Evolutionary conservation across 2,329 filamentous ascomycete species (phyloP).

Genomic region (Ceratocystis eucalypticola): DNA sequence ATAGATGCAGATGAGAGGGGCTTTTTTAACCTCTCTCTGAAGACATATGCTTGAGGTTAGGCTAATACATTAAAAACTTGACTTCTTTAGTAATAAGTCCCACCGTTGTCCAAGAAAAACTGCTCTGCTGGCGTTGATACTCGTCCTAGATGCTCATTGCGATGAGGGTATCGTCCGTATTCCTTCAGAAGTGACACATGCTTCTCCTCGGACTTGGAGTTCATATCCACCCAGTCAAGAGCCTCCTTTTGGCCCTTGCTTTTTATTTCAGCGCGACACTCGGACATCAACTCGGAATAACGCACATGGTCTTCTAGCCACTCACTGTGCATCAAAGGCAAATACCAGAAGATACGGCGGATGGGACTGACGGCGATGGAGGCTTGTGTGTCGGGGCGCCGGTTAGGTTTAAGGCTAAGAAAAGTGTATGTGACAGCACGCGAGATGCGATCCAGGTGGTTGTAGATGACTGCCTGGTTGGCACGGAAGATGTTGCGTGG

Average conservation of each 20-base stretch:
- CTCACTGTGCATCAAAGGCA: conserved; percentile 49
- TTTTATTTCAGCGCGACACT: conserved; percentile 26
- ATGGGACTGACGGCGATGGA: conserved; percentile 27
- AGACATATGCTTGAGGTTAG: background rate
- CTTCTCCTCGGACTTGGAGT: conserved; percentile 26
- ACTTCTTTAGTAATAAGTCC: conserved; percentile 21
- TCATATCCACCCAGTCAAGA: background rate
- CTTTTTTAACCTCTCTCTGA: too few relatives aligned
- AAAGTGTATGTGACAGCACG: conserved; percentile 29
- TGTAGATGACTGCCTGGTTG: conserved; percentile 35
- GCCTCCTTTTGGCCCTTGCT: conserved; percentile 23
- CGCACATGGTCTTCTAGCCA: conserved; percentile 32
- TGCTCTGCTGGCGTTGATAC: conserved; percentile 36
- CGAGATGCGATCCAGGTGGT: conserved; percentile 42
- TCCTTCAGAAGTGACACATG: conserved; percentile 37
- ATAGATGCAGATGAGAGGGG: background rate
- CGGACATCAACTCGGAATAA: conserved; percentile 25
- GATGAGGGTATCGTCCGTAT: conserved; percentile 48
- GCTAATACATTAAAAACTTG: background rate
- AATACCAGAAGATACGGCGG: conserved; percentile 42
- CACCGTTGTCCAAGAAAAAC: conserved; percentile 35
- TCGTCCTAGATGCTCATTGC: conserved; percentile 39
- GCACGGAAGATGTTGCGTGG: conserved; percentile 48
- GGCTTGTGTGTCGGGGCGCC: conserved; percentile 19
- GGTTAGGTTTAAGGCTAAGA: conserved; percentile 23